Evolutionary conservation across 805 yeast genomes (phyloP).

Genomic region (Yarrowia sp.): DNA sequence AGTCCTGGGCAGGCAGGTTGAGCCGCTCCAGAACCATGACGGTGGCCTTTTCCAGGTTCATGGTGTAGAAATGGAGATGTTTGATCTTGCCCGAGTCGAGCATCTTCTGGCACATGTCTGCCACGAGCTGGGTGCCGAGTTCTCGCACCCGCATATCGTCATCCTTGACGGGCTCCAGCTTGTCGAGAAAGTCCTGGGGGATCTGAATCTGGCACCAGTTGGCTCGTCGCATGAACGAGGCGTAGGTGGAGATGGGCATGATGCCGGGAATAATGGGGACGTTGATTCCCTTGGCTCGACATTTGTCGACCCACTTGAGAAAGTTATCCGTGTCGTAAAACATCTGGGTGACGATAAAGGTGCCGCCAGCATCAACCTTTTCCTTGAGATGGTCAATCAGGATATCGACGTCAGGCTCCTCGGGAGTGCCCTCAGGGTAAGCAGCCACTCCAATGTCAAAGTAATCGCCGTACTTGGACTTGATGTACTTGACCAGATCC

Average conservation of each 20-base stretch:
- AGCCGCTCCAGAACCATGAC: slow-evolving; percentile 80
- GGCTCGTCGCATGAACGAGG: slow-evolving; percentile 88
- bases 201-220: slow-evolving; percentile 85
- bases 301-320: slow-evolving; percentile 70
- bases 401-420: slow-evolving; percentile 56
- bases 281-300: slow-evolving; percentile 67
- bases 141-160: slow-evolving; percentile 87
- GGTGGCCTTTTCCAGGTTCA: slow-evolving; percentile 92
- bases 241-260: slow-evolving; percentile 97
- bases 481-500: slow-evolving; percentile 77
- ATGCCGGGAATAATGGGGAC: slow-evolving; percentile 95
- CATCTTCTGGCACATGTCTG: slow-evolving; percentile 75
- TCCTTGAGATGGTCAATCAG: slow-evolving; percentile 68
- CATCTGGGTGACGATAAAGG: slow-evolving; percentile 93
- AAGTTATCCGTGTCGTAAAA: slow-evolving; percentile 89
- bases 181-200: slow-evolving; percentile 68
- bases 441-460: slow-evolving; percentile 96
- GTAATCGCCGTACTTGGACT: slow-evolving; percentile 73
- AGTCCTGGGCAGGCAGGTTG: slow-evolving; percentile 47
- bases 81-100: slow-evolving; percentile 66
- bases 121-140: slow-evolving; percentile 75
- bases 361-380: slow-evolving; percentile 92
- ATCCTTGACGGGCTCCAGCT: slow-evolving; percentile 77
- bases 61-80: slow-evolving; percentile 93
- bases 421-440: slow-evolving; percentile 97